A percentile compares a stretch with the other conserved stretches of the same genome.
Evolutionary conservation across 495 filamentous ascomycete genomes (phyloP).

Genomic region (Corynascus novoguineensis): DNA sequence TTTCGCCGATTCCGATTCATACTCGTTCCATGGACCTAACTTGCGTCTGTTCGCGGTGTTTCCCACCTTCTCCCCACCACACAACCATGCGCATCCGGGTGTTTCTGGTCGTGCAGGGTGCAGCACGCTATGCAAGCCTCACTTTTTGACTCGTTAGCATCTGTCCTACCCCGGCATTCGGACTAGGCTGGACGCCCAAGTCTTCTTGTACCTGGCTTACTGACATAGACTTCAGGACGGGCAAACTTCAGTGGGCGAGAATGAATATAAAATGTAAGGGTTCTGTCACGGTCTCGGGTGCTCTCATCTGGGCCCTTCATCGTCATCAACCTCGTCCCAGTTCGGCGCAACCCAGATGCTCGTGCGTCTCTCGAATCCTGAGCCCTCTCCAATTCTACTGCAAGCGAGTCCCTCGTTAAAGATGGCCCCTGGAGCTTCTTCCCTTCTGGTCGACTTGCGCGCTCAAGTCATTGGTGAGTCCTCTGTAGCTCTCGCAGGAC

Average conservation of each 20-base stretch:
- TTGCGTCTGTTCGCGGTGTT: neutral
- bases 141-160: conserved; percentile 6
- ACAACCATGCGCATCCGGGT: no score
- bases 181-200: no score
- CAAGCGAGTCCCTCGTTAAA: neutral
- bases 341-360: conserved; percentile 13
- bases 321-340: neutral
- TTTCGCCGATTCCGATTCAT: neutral
- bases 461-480: conserved; percentile 24
- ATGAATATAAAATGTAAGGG: conserved; percentile 9
- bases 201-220: neutral
- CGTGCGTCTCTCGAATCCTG: conserved; percentile 9
- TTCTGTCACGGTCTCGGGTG: neutral
- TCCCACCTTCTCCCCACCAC: neutral
- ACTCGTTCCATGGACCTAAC: neutral
- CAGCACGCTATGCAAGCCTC: conserved; percentile 9
- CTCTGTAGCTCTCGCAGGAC: conserved; percentile 1
- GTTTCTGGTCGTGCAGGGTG: neutral
- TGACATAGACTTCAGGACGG: neutral
- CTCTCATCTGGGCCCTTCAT: neutral
- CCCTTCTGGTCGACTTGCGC: conserved; percentile 12
- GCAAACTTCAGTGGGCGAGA: neutral
- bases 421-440: conserved; percentile 18
- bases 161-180: neutral
- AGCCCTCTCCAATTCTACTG: neutral